A percentile compares a stretch with the other conserved stretches of the same genome.
Conservation (phyloP, 2,329 filamentous ascomycete genomes). For the Cladophialophora bantiana region DNA sequence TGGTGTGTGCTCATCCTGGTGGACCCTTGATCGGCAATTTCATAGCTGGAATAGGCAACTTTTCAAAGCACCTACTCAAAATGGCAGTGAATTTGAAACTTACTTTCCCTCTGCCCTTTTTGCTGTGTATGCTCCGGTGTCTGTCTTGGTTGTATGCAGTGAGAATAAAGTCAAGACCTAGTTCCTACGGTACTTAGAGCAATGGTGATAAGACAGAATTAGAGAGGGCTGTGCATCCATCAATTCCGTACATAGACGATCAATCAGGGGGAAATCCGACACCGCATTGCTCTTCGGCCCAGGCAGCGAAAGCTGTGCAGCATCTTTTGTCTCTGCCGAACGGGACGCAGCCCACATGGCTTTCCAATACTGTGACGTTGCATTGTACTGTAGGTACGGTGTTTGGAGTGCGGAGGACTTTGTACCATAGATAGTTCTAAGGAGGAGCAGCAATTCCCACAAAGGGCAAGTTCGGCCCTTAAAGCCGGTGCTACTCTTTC, state of each 20-base stretch:
- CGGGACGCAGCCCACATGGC: background rate
- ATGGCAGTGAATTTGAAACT: background rate
- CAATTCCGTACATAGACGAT: background rate
- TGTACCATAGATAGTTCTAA: no score
- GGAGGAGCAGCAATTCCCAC: no score
- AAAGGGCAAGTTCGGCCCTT: no score
- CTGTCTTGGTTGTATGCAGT: background rate
- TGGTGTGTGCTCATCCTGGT: background rate
- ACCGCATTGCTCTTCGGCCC: background rate
- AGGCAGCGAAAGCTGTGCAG: background rate
- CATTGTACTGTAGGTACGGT: background rate
- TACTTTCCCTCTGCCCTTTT: background rate
- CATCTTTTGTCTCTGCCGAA: background rate
- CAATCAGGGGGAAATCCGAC: background rate
- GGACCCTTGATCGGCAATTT: slow-evolving; percentile 3
- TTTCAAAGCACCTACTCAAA: slow-evolving; percentile 12
- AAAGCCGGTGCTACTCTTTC: no score
- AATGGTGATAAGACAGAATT: background rate
- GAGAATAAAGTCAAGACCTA: slow-evolving; percentile 1
- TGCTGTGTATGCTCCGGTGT: background rate
- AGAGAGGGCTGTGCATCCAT: background rate
- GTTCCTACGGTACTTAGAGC: background rate
- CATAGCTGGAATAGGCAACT: slow-evolving; percentile 5
- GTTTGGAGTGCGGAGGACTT: background rate
- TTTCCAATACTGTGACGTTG: background rate